A percentile compares a stretch with the other conserved stretches of the same genome.
phyloP scores from a whole-genome alignment of 176 grass and related monocot genomes.

The Rhynchospora breviuscula region DNA sequence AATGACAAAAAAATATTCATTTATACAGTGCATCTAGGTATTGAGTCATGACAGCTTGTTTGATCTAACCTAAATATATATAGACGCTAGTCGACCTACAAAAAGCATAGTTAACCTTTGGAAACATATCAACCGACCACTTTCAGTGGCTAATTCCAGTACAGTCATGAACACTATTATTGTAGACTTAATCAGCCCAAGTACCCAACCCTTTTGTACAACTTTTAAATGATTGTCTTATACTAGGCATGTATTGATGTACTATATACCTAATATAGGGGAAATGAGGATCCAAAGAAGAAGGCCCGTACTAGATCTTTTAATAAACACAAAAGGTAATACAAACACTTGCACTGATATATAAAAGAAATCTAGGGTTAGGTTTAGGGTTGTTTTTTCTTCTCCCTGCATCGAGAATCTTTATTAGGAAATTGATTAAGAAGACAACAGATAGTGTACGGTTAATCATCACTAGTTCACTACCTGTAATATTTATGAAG shows the following conservation, averaged over 20 bases:
- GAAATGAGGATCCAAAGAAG: neutral
- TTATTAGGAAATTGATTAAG: neutral
- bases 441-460: neutral
- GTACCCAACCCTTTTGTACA: neutral
- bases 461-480: neutral
- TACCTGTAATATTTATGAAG: neutral
- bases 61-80: neutral
- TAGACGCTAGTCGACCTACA: neutral
- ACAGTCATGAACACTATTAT: slow-evolving; percentile 11
- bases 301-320: too few relatives aligned
- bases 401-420: neutral
- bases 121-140: neutral
- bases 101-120: neutral
- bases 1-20: neutral
- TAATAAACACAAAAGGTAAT: neutral
- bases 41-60: neutral
- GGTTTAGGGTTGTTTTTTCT: neutral
- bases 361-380: neutral
- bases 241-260: neutral
- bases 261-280: neutral
- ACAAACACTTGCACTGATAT: neutral
- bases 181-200: neutral
- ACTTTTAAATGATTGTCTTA: slow-evolving; percentile 17
- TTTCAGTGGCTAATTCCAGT: slow-evolving; percentile 18
- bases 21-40: neutral